Conservation (phyloP, 208 protist genomes). For the Acanthamoeba quina region DNA sequence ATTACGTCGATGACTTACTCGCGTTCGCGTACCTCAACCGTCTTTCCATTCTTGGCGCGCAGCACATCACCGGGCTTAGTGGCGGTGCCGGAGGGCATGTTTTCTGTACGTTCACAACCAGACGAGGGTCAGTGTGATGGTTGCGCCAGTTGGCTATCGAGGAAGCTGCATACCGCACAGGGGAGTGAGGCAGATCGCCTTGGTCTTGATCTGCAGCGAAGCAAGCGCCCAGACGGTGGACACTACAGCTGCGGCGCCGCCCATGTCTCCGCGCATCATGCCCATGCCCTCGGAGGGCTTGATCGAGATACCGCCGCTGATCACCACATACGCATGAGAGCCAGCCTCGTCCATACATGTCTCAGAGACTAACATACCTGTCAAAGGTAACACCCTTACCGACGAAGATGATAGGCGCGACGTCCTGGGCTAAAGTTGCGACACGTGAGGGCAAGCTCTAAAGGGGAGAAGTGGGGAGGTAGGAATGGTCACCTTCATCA, state of each 20-base stretch:
- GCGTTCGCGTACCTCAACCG: slow-evolving; percentile 78
- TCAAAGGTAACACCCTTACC: slow-evolving; percentile 87
- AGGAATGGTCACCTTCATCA: neutral
- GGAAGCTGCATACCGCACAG: slow-evolving; percentile 59
- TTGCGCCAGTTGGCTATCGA: neutral
- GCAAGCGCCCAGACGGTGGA: slow-evolving; percentile 73
- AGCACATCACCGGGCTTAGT: slow-evolving; percentile 85
- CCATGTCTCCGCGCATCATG: slow-evolving; percentile 88
- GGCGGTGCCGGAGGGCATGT: slow-evolving; percentile 85
- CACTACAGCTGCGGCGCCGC: slow-evolving; percentile 83
- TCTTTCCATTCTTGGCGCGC: slow-evolving; percentile 83
- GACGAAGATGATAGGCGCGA: slow-evolving; percentile 78
- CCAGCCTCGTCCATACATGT: too few species aligned
- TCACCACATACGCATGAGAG: neutral
- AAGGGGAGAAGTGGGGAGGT: neutral
- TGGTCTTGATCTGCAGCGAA: slow-evolving; percentile 60
- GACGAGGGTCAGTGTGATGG: neutral
- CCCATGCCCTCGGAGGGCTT: slow-evolving; percentile 85
- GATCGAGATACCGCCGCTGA: slow-evolving; percentile 83
- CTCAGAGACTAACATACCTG: slow-evolving; percentile 67
- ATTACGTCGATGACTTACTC: neutral
- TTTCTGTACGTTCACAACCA: slow-evolving; percentile 76
- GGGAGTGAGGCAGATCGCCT: slow-evolving; percentile 79
- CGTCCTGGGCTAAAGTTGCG: neutral
- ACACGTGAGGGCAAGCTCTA: neutral